Evolutionary conservation across 495 filamentous ascomycete species (phyloP), one percentile per base, ranked within the genome.

Genomic region (Penicillium dipodomyicola): DNA sequence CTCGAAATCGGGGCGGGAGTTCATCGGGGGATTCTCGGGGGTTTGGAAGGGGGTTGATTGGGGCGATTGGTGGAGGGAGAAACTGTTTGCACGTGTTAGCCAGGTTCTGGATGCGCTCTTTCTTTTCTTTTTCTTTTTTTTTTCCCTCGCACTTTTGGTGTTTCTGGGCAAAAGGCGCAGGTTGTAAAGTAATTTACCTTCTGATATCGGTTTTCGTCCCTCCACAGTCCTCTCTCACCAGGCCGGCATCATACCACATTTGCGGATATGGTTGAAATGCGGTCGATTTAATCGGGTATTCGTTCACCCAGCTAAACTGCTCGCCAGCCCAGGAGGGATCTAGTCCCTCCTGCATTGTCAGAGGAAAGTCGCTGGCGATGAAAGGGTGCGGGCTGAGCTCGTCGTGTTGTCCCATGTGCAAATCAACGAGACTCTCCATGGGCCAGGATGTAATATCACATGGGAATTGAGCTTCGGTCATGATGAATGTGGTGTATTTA

Each of bases 1-100:
- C 10, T 67, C 62, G 29, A 11, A 65, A 69, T 45, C 37, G 10
- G 30, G 57, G 45, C 11, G 60, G 51, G 55, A 52, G 37, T 57
- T 58, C 23, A 60, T 54, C 45, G 57, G 59, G 22, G 37, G 25
- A 12, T 43, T 50, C 30, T 54, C 39, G 45, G 20, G 8, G 25
- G 2, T 55, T 15, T 14, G 23, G 45, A 20, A 46, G n/a, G 20
- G 35, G 29, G 33, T 58, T 23, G 46, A 33, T 56, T 23, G 47
- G 17, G 33, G 54, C 19, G 46, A 33, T 56, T 23, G 47, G 22
- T n/a, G 15, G 35, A 15, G 49, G 42, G n/a, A 51, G 20, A 51
- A 22, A 27, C 35, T 51, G 37, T 20, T 49, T 29, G 23, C 35
- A 41, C 5, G 1, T 41, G 35, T 27, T 20, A 20, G 35, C 23